Percentiles rank a stretch among this genome's conserved stretches.
Evolutionary conservation across 331 rosid genomes (phyloP).

Genomic region (Acacia concinna): DNA sequence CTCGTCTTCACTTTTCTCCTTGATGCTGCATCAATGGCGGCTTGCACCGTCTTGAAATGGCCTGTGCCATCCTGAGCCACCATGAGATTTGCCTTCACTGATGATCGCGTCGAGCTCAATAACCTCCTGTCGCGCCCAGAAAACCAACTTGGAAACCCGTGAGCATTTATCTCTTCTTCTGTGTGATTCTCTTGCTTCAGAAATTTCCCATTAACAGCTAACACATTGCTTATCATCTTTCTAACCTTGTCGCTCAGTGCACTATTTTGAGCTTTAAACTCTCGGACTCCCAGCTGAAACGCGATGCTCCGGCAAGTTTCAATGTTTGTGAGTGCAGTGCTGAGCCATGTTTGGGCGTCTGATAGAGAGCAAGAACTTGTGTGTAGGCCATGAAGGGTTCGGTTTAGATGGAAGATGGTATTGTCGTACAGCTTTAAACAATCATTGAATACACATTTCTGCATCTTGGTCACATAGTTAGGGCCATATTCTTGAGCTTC

Average conservation of each 20-base stretch:
- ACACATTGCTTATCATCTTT: conserved; percentile 65
- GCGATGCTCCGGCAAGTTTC: conserved; percentile 54
- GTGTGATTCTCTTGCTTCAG: not conserved
- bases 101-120: conserved; percentile 33
- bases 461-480: conserved; percentile 35
- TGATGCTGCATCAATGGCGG: conserved; percentile 59
- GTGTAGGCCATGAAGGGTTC: conserved; percentile 48
- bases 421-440: conserved; percentile 59
- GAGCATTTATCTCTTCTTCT: not conserved
- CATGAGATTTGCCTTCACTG: conserved; percentile 49
- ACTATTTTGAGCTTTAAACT: conserved; percentile 26
- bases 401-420: conserved; percentile 57
- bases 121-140: conserved; percentile 50
- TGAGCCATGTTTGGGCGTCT: conserved; percentile 90
- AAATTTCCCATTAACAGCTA: conserved; percentile 55
- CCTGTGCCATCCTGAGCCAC: conserved; percentile 92
- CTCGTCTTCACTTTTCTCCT: conserved; percentile 43
- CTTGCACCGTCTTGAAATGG: conserved; percentile 57
- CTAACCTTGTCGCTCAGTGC: conserved; percentile 34
- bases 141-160: conserved; percentile 64
- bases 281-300: conserved; percentile 43
- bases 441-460: conserved; percentile 51
- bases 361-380: conserved; percentile 29
- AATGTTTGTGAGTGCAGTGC: conserved; percentile 73
- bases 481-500: conserved; percentile 30